phyloP scores from a whole-genome alignment of 2,329 filamentous ascomycete species.

The Fusarium algeriense region DNA sequence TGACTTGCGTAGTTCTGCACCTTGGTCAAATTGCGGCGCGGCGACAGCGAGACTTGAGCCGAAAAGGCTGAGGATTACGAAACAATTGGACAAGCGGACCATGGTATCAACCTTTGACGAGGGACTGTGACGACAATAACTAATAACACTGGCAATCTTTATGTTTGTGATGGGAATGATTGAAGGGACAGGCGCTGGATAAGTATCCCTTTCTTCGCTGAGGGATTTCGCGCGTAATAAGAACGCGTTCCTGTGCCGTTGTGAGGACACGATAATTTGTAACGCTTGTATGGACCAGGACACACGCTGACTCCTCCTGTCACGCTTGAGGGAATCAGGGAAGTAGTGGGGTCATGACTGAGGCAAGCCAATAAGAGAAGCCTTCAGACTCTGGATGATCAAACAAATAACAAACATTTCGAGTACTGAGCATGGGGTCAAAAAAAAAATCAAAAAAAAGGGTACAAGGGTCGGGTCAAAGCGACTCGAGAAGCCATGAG shows the following conservation, averaged over 20 bases:
- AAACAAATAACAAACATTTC: too few species aligned
- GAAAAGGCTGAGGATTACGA: not conserved
- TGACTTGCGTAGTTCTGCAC: not conserved
- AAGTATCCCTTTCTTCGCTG: too few species aligned
- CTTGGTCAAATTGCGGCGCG: not conserved
- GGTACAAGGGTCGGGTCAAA: too few species aligned
- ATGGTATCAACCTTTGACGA: not conserved
- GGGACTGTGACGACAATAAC: accelerated
- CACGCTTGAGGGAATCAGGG: too few species aligned
- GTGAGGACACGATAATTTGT: not conserved
- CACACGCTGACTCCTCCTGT: not conserved
- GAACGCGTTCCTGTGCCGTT: not conserved
- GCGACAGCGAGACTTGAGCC: not conserved
- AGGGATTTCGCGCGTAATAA: not conserved
- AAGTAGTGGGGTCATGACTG: too few species aligned
- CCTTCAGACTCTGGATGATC: too few species aligned
- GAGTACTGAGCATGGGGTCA: too few species aligned
- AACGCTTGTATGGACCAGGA: conserved; percentile 1
- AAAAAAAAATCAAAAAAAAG: too few species aligned
- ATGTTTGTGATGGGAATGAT: accelerated
- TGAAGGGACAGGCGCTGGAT: accelerated
- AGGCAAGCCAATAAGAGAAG: too few species aligned
- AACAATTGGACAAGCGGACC: not conserved
- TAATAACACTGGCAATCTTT: accelerated
- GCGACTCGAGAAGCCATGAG: too few species aligned